Conservation (phyloP, 1,284 basidiomycete genomes). For the Takashimella koratensis region DNA sequence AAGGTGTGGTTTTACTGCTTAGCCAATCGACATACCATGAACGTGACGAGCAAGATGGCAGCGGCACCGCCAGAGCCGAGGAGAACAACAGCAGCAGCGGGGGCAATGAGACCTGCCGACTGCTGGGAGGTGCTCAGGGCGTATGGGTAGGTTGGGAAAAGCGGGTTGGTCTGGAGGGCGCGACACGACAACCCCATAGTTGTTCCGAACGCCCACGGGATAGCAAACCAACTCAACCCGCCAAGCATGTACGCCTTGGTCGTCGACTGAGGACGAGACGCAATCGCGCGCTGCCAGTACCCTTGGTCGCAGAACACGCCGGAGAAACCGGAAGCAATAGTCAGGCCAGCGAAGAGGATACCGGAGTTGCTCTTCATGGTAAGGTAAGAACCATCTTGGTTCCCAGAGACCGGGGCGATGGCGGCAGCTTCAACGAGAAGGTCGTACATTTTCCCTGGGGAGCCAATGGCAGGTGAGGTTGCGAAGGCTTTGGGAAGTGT, state of each 20-base stretch:
- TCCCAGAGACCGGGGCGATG: slow-evolving; percentile 58
- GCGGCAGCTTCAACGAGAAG: slow-evolving; percentile 8
- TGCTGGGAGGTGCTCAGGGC: slow-evolving; percentile 54
- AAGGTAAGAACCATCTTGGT: slow-evolving; percentile 65
- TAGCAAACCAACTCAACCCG: slow-evolving; percentile 60
- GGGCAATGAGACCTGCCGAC: slow-evolving; percentile 57
- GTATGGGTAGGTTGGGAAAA: slow-evolving; percentile 52
- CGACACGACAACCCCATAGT: slow-evolving; percentile 16
- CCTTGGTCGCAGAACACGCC: slow-evolving; percentile 44
- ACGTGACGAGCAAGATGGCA: slow-evolving; percentile 18
- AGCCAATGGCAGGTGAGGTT: slow-evolving; percentile 12
- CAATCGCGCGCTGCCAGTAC: slow-evolving; percentile 46
- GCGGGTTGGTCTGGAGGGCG: slow-evolving; percentile 10
- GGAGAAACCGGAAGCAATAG: slow-evolving; percentile 18
- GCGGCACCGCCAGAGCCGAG: slow-evolving; percentile 22
- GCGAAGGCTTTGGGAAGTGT: slow-evolving; percentile 8
- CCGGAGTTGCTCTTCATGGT: slow-evolving; percentile 62
- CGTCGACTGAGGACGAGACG: slow-evolving; percentile 40
- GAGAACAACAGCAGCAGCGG: slow-evolving; percentile 53
- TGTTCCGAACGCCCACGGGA: slow-evolving; percentile 21
- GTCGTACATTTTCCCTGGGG: slow-evolving; percentile 16
- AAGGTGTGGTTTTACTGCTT: neutral
- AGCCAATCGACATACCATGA: slow-evolving; percentile 4
- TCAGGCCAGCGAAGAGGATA: slow-evolving; percentile 55
- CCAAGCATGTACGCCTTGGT: slow-evolving; percentile 55